Conservation (phyloP, 2,329 filamentous ascomycete genomes). For the Ophiocordyceps polyrhachis-furcata region DNA sequence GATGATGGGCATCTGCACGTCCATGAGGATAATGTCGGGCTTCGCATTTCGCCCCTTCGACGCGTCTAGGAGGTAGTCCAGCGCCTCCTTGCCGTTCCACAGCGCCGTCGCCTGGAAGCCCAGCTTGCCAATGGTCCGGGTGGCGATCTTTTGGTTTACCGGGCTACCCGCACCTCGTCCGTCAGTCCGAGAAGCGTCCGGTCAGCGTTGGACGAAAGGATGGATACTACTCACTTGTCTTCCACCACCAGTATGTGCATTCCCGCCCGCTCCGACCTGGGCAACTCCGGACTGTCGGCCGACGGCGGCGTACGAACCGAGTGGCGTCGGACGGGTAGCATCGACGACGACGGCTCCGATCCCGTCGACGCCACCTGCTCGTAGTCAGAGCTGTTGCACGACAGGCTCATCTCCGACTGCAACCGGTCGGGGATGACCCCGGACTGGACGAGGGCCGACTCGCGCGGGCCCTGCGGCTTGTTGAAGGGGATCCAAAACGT, state of each 20-base stretch:
- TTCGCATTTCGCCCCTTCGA: constrained; percentile 58
- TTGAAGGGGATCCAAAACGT: constrained; percentile 76
- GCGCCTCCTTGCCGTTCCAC: constrained; percentile 75
- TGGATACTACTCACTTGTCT: constrained; percentile 40
- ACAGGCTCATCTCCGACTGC: constrained; percentile 43
- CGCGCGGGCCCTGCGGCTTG: constrained; percentile 43
- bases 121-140: constrained; percentile 71
- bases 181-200: no score
- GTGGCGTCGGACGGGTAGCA: constrained; percentile 17
- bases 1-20: constrained; percentile 87
- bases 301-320: constrained; percentile 10
- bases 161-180: constrained; percentile 81
- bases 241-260: constrained; percentile 35
- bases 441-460: constrained; percentile 37
- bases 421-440: constrained; percentile 48
- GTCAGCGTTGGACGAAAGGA: no score
- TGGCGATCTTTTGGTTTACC: constrained; percentile 87
- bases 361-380: constrained; percentile 38
- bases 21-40: constrained; percentile 73
- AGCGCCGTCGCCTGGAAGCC: constrained; percentile 69
- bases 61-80: constrained; percentile 60
- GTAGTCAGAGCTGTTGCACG: constrained; percentile 48
- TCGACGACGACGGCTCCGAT: constrained; percentile 24
- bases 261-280: constrained; percentile 16
- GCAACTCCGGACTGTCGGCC: background rate